Evolutionary conservation across 768 basidiomycete species (phyloP), one percentile per base, ranked within the genome.

Genomic region (Boletus subparvulus): DNA sequence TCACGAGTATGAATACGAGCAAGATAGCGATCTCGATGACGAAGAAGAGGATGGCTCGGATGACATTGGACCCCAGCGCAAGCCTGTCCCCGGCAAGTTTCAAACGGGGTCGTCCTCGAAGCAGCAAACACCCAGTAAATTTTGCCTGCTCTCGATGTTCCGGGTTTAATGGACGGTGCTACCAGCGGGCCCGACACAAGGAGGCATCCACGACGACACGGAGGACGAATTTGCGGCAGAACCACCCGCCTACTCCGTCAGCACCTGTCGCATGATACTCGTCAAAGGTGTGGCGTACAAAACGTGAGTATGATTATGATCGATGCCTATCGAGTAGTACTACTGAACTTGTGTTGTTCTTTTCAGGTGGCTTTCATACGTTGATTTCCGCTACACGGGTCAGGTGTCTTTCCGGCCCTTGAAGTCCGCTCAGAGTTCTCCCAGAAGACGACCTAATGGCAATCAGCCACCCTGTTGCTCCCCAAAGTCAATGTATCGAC

Each of bases 401-500:
- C 66, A 70, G 41, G 59, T 66, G 6, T 65, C 55, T 42, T 70
- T 70, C 49, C 45, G 52, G 17, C 56, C 64, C n/a, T 40, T 70
- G 44, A 72, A 66, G 51, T 68, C 70, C 21, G 50, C 58, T 6
- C 52, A 16, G 13, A 43, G 26, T 19, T 7, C 54, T 28, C 19
- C 59, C 33, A 24, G 4, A 7, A 19, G 7, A 11, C 51, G 16
- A 6, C 24, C 14, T 2, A 41, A 33, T 9, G 28, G 16, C 8
- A 42, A 14, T 11, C 39, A 26, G 0, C 43, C 53, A n/a, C 59
- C 63, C 9, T 2, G 46, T 19, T 74, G 73, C 24, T 75, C 73
- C 17, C 73, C 74, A 52, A 74, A 75, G 63, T 74, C 73, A 13
- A 74, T 75, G 74, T 75, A 73, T 60, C 70, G 73, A 48, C 61